A percentile compares a stretch with the other conserved stretches of the same genome.
These are phyloP conservation scores for Hericium rajendrae DNA, from an alignment of 768 basidiomycete species.

Conservation along the genomic window DNA sequence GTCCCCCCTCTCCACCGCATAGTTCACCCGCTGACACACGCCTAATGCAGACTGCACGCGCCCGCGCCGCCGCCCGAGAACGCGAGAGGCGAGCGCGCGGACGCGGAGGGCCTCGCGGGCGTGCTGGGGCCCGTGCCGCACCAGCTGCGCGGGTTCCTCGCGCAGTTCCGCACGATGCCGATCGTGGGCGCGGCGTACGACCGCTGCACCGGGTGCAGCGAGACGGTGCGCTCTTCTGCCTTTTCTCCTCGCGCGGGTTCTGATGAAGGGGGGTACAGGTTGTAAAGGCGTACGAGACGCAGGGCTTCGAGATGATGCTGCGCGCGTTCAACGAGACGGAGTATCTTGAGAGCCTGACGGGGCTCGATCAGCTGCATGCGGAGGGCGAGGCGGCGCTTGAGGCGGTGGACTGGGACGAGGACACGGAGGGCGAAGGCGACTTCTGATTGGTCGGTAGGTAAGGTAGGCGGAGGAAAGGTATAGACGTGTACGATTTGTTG, in stretches of 20 bases:
- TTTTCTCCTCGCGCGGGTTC: slow-evolving; percentile 57
- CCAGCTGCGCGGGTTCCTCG: slow-evolving; percentile 84
- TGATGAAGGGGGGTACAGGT: slow-evolving; percentile 40
- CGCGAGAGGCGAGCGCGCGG: neutral
- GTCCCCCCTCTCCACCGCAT: slow-evolving; percentile 9
- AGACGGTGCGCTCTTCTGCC: slow-evolving; percentile 38
- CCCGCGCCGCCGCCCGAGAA: slow-evolving; percentile 48
- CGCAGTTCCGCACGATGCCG: slow-evolving; percentile 75
- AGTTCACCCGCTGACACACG: neutral
- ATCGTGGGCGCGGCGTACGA: slow-evolving; percentile 84
- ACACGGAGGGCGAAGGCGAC: slow-evolving; percentile 25
- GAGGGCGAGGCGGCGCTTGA: slow-evolving; percentile 44
- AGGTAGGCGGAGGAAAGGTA: neutral
- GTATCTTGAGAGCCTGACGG: slow-evolving; percentile 43
- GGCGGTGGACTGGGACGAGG: slow-evolving; percentile 40
- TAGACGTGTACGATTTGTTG: neutral
- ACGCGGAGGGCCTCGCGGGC: slow-evolving; percentile 24
- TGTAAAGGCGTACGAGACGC: slow-evolving; percentile 67
- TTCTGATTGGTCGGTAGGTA: slow-evolving; percentile 14
- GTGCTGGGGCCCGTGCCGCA: slow-evolving; percentile 88
- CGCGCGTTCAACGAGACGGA: slow-evolving; percentile 87
- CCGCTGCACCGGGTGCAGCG: slow-evolving; percentile 85
- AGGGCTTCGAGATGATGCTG: slow-evolving; percentile 72
- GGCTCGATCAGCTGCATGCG: slow-evolving; percentile 43
- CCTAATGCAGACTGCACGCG: slow-evolving; percentile 39